Base-by-base conservation (phyloP, 2,329 filamentous ascomycete genomes). In the Beauveria caledonica region DNA sequence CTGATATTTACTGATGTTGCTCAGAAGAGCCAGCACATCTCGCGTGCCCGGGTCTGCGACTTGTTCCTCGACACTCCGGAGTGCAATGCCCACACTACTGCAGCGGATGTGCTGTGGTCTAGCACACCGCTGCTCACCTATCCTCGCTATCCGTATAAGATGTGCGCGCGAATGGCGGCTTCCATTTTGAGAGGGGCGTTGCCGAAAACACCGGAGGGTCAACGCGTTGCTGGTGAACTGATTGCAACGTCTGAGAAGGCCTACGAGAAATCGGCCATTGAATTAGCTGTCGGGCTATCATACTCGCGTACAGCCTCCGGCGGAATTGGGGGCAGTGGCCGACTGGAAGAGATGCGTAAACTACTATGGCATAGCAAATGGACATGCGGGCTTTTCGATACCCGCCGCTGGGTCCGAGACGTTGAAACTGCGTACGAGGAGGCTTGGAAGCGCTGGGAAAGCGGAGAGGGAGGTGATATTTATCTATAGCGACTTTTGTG, bases 161-260 rank as follows among this genome's bases (percentile, higher is more conserved):
- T 99, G 94, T 99, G 94, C 74, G 96, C 91, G 48, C 89, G 94
- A 58, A 99, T 99, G 89, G 94, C 93, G 7, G 92, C 94, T 7
- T 96, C 91, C 11, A 97, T 99, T 60, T 80, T 99, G 33, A 89
- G 86, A 64, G 94, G 94, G 17, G 94, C 94, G 0, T 76, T 99
- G 3, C 94, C 94, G 0, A 87, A 86, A 65, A 80, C 78, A 0
- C 74, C 78, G 1, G 84, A 85, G n/a, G 92, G 93, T 3, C 75
- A 77, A 7, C 78, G 77, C 61, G 89, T 88, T 0, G 87, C 87
- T 0, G 72, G 75, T 19, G 91, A 97, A 61, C 80, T 99, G 33
- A 91, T 96, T 60, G 90, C 89, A 0, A 75, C 73, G 5, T 86
- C 84, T 60, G 94, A 99, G 66, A 82, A 86, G 44, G 86, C 94